These are phyloP conservation scores for Colletotrichum endophyticum DNA, from an alignment of 2,329 filamentous ascomycete genomes.

Conservation along the genomic window DNA sequence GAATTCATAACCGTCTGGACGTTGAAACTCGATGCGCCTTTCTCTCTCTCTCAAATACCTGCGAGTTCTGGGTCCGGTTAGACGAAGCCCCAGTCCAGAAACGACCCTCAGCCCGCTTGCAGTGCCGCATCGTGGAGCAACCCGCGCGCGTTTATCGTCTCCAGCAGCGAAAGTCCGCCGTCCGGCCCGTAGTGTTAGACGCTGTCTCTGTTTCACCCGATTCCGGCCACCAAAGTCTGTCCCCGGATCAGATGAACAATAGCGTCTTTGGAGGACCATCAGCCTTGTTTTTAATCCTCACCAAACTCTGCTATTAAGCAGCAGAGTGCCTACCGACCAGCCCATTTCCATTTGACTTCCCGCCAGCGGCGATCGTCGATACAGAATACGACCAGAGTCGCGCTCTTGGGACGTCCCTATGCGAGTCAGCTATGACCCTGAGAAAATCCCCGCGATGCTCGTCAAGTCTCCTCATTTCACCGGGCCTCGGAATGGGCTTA, in stretches of 20 bases:
- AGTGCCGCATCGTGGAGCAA: background rate
- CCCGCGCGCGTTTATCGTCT: background rate
- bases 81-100: background rate
- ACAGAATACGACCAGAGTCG: background rate
- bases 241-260: background rate
- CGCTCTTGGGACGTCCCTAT: background rate
- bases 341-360: background rate
- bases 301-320: background rate
- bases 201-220: slow-evolving; percentile 1
- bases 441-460: background rate
- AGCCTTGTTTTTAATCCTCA: background rate
- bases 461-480: background rate
- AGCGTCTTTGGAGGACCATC: background rate
- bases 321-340: background rate
- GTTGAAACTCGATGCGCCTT: background rate
- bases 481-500: background rate
- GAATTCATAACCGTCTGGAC: background rate
- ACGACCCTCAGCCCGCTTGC: background rate
- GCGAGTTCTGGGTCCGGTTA: background rate
- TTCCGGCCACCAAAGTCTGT: background rate
- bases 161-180: background rate
- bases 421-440: slow-evolving; percentile 3
- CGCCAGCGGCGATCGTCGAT: background rate
- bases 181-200: background rate
- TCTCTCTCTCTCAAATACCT: background rate